Evolutionary conservation across 148 eudicot genomes (phyloP).

Genomic region (Spergularia marina): DNA sequence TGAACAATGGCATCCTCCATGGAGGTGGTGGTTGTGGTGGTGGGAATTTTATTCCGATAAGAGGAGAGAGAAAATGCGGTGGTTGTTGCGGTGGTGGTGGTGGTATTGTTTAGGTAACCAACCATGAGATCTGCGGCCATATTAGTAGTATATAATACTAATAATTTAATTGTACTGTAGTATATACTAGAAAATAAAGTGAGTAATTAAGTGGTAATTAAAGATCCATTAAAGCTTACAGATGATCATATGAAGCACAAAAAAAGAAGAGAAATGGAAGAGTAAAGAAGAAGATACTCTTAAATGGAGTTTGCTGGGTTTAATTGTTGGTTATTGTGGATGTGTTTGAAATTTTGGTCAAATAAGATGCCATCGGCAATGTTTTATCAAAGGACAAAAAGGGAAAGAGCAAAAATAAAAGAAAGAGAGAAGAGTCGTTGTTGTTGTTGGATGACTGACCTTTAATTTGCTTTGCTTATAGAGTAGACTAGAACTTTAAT

Average conservation of each 20-base stretch:
- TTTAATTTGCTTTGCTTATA: constrained; percentile 1
- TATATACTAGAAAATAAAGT: neutral
- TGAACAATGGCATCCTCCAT: constrained; percentile 35
- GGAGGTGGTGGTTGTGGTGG: constrained; percentile 5
- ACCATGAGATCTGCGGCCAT: constrained; percentile 75
- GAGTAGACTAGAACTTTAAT: constrained; percentile 6
- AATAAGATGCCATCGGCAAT: constrained; percentile 29
- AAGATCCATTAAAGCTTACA: neutral
- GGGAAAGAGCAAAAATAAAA: constrained; percentile 1
- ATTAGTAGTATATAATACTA: neutral
- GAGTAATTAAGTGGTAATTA: neutral
- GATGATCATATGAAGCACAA: neutral
- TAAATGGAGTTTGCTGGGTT: neutral
- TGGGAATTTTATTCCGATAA: neutral
- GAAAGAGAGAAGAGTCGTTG: neutral
- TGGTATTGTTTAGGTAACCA: constrained; percentile 26
- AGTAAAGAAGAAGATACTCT: too few relatives aligned
- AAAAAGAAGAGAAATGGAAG: constrained; percentile 15
- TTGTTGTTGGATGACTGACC: constrained; percentile 41
- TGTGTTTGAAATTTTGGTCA: constrained; percentile 13
- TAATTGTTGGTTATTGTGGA: neutral
- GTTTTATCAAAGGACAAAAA: neutral
- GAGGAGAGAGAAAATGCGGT: constrained; percentile 22
- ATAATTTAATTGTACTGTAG: neutral
- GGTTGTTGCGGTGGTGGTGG: neutral